Conservation (phyloP, 345 rosid genomes). For the Camelina neglecta region DNA sequence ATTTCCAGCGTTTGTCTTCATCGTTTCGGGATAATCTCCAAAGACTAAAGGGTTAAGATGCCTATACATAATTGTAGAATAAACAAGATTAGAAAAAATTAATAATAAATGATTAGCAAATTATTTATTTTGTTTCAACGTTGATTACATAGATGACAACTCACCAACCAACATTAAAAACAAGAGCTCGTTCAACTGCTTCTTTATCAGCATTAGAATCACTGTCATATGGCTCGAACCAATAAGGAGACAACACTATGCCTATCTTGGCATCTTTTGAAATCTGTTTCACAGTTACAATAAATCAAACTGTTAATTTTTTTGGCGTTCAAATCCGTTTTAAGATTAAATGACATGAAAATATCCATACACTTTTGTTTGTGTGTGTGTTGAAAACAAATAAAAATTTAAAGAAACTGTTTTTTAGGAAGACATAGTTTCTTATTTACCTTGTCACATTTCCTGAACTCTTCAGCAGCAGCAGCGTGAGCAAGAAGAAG, state of each 20-base stretch:
- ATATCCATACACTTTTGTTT: neutral
- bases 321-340: neutral
- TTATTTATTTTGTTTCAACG: too few species aligned
- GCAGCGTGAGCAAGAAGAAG: constrained; percentile 44
- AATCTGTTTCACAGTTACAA: constrained; percentile 3
- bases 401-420: neutral
- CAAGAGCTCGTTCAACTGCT: constrained; percentile 42
- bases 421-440: neutral
- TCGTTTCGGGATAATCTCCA: constrained; percentile 29
- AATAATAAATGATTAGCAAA: too few species aligned
- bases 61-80: constrained; percentile 25
- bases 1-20: constrained; percentile 14
- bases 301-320: neutral
- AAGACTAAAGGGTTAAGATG: constrained; percentile 15
- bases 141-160: neutral
- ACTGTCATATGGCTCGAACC: constrained; percentile 42
- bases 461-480: constrained; percentile 38
- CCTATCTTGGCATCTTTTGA: constrained; percentile 40
- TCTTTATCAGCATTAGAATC: constrained; percentile 35
- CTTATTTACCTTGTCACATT: constrained; percentile 31
- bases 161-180: constrained; percentile 29
- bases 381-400: too few species aligned
- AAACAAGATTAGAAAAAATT: neutral
- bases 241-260: constrained; percentile 37
- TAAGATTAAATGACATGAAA: neutral